A percentile compares a stretch with the other conserved stretches of the same genome.
phyloP scores from a whole-genome alignment of 768 basidiomycete genomes.

The Naganishia onofrii region DNA sequence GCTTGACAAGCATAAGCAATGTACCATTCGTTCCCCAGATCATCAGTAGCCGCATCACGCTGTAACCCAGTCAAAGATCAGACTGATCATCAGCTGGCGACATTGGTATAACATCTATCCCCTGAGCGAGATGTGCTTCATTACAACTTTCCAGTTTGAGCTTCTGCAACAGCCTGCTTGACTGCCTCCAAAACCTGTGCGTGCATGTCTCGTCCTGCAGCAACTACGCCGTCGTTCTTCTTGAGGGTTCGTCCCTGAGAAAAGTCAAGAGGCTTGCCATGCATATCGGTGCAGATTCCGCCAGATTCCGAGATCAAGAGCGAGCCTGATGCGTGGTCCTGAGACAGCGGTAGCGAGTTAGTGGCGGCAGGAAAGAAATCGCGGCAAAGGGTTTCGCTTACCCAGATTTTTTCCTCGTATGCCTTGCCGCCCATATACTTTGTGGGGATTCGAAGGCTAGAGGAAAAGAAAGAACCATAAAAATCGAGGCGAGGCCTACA shows the following conservation, averaged over 20 bases:
- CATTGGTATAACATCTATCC: too few species aligned
- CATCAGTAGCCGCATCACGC: too few species aligned
- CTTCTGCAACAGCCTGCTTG: constrained; percentile 58
- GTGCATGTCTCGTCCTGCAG: constrained; percentile 71
- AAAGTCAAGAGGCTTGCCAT: constrained; percentile 76
- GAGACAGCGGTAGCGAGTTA: constrained; percentile 11
- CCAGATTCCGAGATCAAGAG: constrained; percentile 85
- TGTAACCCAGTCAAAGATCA: too few species aligned
- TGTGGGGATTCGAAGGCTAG: constrained; percentile 51
- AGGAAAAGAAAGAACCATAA: constrained; percentile 56
- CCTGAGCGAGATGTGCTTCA: too few species aligned
- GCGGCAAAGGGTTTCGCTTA: background rate
- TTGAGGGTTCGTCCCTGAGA: constrained; percentile 79
- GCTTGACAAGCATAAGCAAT: too few species aligned
- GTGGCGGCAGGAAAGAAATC: background rate
- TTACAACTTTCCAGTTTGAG: constrained; percentile 38
- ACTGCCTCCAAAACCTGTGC: constrained; percentile 69
- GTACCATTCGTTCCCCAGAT: too few species aligned
- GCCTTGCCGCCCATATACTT: constrained; percentile 57
- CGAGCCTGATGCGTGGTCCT: constrained; percentile 89
- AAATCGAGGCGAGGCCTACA: background rate
- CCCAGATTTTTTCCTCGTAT: constrained; percentile 97
- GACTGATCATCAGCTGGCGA: too few species aligned
- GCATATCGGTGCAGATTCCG: constrained; percentile 79
- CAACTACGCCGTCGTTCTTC: constrained; percentile 83